phyloP scores from a whole-genome alignment of 257 asterid genomes.

The Primulina tabacum region DNA sequence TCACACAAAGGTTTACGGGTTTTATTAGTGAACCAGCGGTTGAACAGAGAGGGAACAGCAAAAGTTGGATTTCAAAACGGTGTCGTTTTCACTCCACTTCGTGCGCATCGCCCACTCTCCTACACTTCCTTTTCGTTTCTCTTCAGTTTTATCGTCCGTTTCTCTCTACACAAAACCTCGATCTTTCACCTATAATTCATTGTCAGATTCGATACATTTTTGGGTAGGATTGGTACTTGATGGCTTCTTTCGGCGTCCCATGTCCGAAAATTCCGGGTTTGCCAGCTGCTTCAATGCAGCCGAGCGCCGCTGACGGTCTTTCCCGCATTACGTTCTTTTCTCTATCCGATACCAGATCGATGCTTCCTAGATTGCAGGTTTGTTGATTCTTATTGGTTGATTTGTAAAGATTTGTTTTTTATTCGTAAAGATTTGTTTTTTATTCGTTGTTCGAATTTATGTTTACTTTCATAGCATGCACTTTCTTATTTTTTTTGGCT shows the following conservation, averaged over 20 bases:
- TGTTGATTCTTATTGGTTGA: not conserved
- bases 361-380: slow-evolving; percentile 26
- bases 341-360: slow-evolving; percentile 36
- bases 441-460: not conserved
- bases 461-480: not conserved
- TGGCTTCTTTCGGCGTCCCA: slow-evolving; percentile 51
- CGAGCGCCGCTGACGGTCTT: slow-evolving; percentile 19
- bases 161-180: slow-evolving; percentile 29
- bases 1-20: too few relatives aligned
- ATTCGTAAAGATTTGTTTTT: not conserved
- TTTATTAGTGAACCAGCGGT: too few relatives aligned
- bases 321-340: slow-evolving; percentile 34
- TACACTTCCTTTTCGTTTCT: slow-evolving; percentile 6
- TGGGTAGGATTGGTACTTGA: slow-evolving; percentile 17
- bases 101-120: slow-evolving; percentile 42
- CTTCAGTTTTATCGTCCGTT: slow-evolving; percentile 41
- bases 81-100: slow-evolving; percentile 32
- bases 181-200: slow-evolving; percentile 5
- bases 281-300: slow-evolving; percentile 35
- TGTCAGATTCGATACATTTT: not conserved
- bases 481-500: not conserved
- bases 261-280: slow-evolving; percentile 40
- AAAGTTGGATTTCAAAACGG: slow-evolving; percentile 22
- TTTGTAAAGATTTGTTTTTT: not conserved
- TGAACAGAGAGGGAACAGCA: slow-evolving; percentile 26